phyloP scores from a whole-genome alignment of 108 stramenopile genomes.

The Chaetoceros muelleri region DNA sequence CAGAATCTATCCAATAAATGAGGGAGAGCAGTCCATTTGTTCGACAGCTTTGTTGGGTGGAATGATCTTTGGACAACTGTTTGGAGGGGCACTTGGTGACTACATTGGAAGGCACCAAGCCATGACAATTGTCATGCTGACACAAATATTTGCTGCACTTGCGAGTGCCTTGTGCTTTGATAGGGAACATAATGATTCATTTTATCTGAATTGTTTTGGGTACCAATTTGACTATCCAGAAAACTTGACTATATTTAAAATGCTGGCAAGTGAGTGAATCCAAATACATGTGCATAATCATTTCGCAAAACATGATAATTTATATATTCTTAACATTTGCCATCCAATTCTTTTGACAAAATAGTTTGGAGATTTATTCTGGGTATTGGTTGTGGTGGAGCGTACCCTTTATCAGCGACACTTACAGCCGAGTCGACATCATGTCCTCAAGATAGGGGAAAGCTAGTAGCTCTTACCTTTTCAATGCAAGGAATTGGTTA shows the following conservation, averaged over 20 bases:
- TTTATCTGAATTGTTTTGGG: too few species aligned
- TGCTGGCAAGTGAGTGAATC: too few species aligned
- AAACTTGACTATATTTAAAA: too few species aligned
- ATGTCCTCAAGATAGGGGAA: conserved; percentile 2
- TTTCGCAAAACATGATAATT: too few species aligned
- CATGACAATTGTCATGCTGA: conserved; percentile 33
- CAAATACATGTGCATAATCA: too few species aligned
- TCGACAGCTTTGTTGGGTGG: conserved; percentile 41
- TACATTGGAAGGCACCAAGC: conserved; percentile 35
- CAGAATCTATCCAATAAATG: conserved; percentile 8
- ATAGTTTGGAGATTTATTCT: conserved; percentile 49
- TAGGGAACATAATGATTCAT: too few species aligned
- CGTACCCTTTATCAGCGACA: conserved; percentile 62
- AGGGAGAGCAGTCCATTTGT: conserved; percentile 28
- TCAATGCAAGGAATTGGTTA: conserved; percentile 54
- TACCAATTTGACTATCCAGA: too few species aligned
- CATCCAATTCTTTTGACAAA: too few species aligned
- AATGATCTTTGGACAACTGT: conserved; percentile 52
- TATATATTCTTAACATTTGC: too few species aligned
- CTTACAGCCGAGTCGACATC: conserved; percentile 30
- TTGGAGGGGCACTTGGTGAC: conserved; percentile 43
- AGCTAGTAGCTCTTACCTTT: conserved; percentile 38
- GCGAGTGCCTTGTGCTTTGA: too few species aligned
- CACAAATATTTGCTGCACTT: conserved; percentile 36
- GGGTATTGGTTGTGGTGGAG: conserved; percentile 55